A percentile compares a stretch with the other conserved stretches of the same genome.
Conservation (phyloP, 1,284 basidiomycete genomes). For the Ganoderma boninense region DNA sequence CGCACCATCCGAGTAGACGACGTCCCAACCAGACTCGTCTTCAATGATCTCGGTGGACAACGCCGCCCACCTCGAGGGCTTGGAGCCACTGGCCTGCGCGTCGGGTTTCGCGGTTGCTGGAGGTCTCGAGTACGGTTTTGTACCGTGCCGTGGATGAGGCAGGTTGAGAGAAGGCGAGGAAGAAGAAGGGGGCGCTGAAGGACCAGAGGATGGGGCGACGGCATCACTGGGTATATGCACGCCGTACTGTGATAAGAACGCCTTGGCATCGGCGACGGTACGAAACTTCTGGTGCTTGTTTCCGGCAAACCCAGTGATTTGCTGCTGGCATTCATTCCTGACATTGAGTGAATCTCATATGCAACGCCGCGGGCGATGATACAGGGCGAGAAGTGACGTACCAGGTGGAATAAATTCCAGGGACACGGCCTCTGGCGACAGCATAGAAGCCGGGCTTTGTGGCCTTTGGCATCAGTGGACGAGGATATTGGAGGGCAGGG, state of each 20-base stretch:
- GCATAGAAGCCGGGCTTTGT: conserved; percentile 37
- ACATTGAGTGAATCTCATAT: not conserved
- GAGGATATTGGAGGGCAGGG: not conserved
- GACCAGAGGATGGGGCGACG: not conserved
- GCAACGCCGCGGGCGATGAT: not conserved
- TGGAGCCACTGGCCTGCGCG: not conserved
- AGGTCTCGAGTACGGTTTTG: conserved; percentile 19
- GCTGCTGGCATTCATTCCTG: conserved; percentile 68
- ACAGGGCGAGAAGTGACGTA: conserved; percentile 4
- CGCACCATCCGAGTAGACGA: conserved; percentile 85
- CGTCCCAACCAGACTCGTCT: conserved; percentile 44
- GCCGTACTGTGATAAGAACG: conserved; percentile 32
- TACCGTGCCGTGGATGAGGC: not conserved
- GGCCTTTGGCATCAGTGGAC: conserved; percentile 30
- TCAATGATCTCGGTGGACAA: conserved; percentile 26
- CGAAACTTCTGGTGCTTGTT: conserved; percentile 73
- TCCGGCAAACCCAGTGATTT: conserved; percentile 63
- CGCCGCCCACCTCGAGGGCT: conserved; percentile 22
- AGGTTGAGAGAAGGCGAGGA: not conserved
- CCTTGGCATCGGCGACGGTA: conserved; percentile 58
- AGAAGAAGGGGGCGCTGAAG: not conserved
- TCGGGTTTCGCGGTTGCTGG: not conserved
- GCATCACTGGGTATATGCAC: not conserved
- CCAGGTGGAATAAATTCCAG: conserved; percentile 40
- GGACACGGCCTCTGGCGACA: conserved; percentile 37